phyloP scores from a whole-genome alignment of 176 grass and related monocot species.

The Cenchrus purpureus region DNA sequence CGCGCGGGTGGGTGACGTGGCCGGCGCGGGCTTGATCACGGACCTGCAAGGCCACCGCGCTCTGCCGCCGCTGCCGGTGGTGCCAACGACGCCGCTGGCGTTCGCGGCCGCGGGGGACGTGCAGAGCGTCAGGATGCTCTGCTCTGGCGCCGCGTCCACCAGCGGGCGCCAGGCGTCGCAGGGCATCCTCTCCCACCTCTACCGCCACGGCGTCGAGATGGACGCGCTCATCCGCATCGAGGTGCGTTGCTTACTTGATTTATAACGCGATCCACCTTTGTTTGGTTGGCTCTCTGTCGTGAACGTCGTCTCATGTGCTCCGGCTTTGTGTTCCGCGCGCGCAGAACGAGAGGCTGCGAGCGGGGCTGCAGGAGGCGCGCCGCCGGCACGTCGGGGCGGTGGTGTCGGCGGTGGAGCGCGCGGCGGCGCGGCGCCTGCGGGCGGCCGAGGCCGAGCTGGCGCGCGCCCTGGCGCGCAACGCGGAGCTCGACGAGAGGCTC shows the following conservation, averaged over 20 bases:
- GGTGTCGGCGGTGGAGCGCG: constrained; percentile 40
- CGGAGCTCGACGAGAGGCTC: constrained; percentile 61
- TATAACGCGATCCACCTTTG: too few relatives aligned
- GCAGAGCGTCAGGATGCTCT: neutral
- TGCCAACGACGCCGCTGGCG: neutral
- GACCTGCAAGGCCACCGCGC: constrained; percentile 27
- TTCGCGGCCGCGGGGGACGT: neutral
- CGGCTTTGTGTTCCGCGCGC: neutral
- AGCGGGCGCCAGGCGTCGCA: constrained; percentile 48
- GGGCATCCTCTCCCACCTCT: constrained; percentile 53
- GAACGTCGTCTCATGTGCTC: neutral
- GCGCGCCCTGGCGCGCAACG: constrained; percentile 36
- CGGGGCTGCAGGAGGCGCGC: constrained; percentile 46
- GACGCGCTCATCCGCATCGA: constrained; percentile 71
- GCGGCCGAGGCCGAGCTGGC: constrained; percentile 56
- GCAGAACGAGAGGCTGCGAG: constrained; percentile 67
- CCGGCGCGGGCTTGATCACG: neutral
- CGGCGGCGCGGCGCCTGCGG: constrained; percentile 31
- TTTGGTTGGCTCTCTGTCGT: neutral
- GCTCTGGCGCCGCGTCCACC: constrained; percentile 46
- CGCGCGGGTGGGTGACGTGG: constrained; percentile 14
- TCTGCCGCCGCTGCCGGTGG: neutral
- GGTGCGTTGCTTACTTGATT: constrained; percentile 24
- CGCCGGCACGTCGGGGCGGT: constrained; percentile 54
- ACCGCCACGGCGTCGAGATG: constrained; percentile 60